Percentiles rank a stretch among this genome's conserved stretches.
These are phyloP conservation scores for Penicillium sp. DNA, from an alignment of 2,329 filamentous ascomycete species.

Conservation along the genomic window DNA sequence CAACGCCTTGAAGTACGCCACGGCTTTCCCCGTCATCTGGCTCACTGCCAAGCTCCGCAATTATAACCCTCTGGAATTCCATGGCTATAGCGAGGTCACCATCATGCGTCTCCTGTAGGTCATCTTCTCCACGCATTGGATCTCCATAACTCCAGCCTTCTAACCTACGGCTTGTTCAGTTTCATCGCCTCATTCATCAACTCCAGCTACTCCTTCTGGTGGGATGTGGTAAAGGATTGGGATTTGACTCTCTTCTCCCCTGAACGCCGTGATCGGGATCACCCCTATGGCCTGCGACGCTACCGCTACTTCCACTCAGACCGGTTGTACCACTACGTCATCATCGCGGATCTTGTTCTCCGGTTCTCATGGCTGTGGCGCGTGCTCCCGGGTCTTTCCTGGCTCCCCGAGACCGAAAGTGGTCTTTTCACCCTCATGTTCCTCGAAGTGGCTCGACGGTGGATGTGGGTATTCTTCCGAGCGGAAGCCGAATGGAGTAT, in stretches of 20 bases:
- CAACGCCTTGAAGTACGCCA: slow-evolving; percentile 94
- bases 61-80: slow-evolving; percentile 55
- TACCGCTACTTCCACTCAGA: slow-evolving; percentile 73
- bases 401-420: slow-evolving; percentile 83
- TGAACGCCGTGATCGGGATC: slow-evolving; percentile 62
- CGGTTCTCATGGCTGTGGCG: slow-evolving; percentile 92
- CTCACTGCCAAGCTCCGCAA: slow-evolving; percentile 75
- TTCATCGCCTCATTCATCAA: slow-evolving; percentile 77
- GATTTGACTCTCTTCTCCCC: slow-evolving; percentile 81
- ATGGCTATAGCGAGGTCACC: slow-evolving; percentile 57
- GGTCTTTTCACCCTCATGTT: slow-evolving; percentile 87
- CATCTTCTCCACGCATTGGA: neutral
- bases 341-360: slow-evolving; percentile 76
- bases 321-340: slow-evolving; percentile 79
- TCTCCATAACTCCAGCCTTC: no score
- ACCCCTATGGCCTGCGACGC: slow-evolving; percentile 77
- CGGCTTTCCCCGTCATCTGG: slow-evolving; percentile 88
- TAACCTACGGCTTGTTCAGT: slow-evolving; percentile 51
- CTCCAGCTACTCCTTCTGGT: slow-evolving; percentile 95
- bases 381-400: slow-evolving; percentile 78
- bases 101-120: slow-evolving; percentile 61
- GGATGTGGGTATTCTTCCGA: slow-evolving; percentile 97
- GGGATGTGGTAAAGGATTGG: slow-evolving; percentile 97
- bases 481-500: slow-evolving; percentile 91
- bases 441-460: slow-evolving; percentile 83